Evolutionary conservation across 2,329 filamentous ascomycete species (phyloP).

Genomic region (Aspergillus costaricaensis): DNA sequence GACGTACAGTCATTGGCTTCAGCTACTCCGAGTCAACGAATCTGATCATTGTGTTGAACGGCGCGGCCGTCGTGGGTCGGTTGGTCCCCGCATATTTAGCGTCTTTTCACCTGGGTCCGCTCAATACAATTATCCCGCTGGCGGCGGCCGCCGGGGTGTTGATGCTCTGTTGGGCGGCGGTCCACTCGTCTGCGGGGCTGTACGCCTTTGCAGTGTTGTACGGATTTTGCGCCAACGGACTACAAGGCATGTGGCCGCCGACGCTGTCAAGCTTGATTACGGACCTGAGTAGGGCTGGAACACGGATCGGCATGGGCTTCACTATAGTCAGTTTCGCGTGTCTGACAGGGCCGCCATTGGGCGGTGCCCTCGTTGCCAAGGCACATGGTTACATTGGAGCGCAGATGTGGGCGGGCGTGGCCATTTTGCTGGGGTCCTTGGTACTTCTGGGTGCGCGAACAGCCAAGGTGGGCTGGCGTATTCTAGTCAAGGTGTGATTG

Average conservation of each 20-base stretch:
- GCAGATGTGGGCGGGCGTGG: constrained; percentile 46
- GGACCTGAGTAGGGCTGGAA: constrained; percentile 17
- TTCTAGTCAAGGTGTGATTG: constrained; percentile 14
- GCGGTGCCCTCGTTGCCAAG: constrained; percentile 49
- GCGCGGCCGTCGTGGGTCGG: not conserved
- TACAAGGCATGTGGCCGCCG: constrained; percentile 14
- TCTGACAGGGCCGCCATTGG: constrained; percentile 51
- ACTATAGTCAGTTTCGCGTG: constrained; percentile 48
- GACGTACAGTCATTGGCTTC: not conserved
- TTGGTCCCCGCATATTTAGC: constrained; percentile 3
- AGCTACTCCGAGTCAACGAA: constrained; percentile 3
- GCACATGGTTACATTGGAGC: constrained; percentile 47
- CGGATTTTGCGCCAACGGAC: constrained; percentile 3
- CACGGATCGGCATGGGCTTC: constrained; percentile 42
- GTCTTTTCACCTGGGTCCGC: not conserved
- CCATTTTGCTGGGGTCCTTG: constrained; percentile 15
- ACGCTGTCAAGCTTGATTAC: constrained; percentile 17
- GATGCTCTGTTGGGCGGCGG: constrained; percentile 4
- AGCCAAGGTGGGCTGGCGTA: constrained; percentile 9
- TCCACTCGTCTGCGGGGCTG: not conserved
- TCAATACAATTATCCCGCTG: not conserved
- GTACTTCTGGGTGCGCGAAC: constrained; percentile 15
- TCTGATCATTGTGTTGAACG: constrained; percentile 1
- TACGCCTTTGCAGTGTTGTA: not conserved
- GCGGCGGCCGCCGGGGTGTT: not conserved